Evolutionary conservation across 306 rosid genomes (phyloP), one percentile per base, ranked within the genome.

Genomic region (Quercus mongolica): DNA sequence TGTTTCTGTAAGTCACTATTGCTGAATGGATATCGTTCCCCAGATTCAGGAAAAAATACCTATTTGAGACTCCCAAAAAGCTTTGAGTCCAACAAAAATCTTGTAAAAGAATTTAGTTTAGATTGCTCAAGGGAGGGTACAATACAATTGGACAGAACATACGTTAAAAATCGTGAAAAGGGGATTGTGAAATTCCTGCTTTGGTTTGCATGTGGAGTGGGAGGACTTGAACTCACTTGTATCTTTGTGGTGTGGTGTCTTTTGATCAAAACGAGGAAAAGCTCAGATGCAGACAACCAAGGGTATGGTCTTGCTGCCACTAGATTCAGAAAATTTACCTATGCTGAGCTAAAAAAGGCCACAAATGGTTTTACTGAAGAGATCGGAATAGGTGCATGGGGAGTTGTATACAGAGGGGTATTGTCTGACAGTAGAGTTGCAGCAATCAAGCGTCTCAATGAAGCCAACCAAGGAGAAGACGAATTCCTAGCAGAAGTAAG

Each of bases 1-100:
- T 91, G 91, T 69, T 91, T 67, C 74, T 85, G 82, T 0, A 89
- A 91, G 85, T 15, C 81, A 14, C 71, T 71, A 11, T n/a, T 91
- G 77, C 77, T 44, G 21, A 91, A 91, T 31, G 93, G 83, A 10
- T 64, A 84, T 83, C 80, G 75, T 5, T 51, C 79, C 4, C 75
- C 89, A 0, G 55, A 80, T 62, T 87, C 69, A 4, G 19, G 17
- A 0, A 89, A 87, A n/a, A 74, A 86, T 75, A 1, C 80, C 23
- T 79, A 87, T 64, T 7, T 89, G 80, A 87, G 77, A 73, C 59
- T 91, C 17, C 90, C 92, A 0, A 65, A 62, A 63, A 79, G 19
- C 26, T 70, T 30, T 62, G 10, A 75, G 3, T 59, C 82, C 26
- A 44, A 58, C 14, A 38, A 30, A 1, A 73, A 67, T 5, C 63